Base-by-base conservation (phyloP, 768 basidiomycete species). In the Termitomyces sp. region DNA sequence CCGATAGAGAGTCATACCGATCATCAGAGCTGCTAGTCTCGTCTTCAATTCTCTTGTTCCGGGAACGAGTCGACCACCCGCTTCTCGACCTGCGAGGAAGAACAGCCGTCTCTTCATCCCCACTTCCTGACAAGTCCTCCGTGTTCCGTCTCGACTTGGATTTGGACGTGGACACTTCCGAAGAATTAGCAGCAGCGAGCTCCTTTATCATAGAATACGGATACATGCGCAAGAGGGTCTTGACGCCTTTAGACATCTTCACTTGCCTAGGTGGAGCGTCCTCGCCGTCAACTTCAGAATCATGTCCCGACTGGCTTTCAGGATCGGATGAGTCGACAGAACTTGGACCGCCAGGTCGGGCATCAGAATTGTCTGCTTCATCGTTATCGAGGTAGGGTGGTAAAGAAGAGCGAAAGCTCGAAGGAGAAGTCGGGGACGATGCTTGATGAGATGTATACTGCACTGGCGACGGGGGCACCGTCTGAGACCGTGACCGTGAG, bases 11-110 rank as follows among this genome's bases (percentile, higher is more conserved):
- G 5, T 45, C 57, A n/a, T n/a, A n/a, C 33, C 29, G 13, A 24
- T 71, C 65, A 34, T 81, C 79, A 24, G 80, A 80, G 69, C 84
- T 87, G 65, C 88, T 86, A 1, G 84, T 68, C 61, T 88, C 88
- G 7, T 86, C 87, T 60, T 72, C 80, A 53, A 88, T 75, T 6
- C 80, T 58, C 77, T 37, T 64, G 62, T 72, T 68, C 51, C 62
- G 70, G 7, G 73, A 67, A 28, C 68, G 67, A 22, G 60, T 58
- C 29, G 73, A 65, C 45, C 67, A 71, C 46, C 78, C 74, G 49
- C 72, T 69, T 24, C 78, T 74, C 24, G 82, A 78, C 61, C 81
- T 75, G 3, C 86, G 84, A 0, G 85, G 84, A 20, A 73, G 74
- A 28, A 82, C 77, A 13, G 41, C 44, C 24, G 67, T 69, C 12